Evolutionary conservation across 345 rosid species (phyloP), one percentile per base, ranked within the genome.

Genomic region (Rhodomyrtus tomentosa): DNA sequence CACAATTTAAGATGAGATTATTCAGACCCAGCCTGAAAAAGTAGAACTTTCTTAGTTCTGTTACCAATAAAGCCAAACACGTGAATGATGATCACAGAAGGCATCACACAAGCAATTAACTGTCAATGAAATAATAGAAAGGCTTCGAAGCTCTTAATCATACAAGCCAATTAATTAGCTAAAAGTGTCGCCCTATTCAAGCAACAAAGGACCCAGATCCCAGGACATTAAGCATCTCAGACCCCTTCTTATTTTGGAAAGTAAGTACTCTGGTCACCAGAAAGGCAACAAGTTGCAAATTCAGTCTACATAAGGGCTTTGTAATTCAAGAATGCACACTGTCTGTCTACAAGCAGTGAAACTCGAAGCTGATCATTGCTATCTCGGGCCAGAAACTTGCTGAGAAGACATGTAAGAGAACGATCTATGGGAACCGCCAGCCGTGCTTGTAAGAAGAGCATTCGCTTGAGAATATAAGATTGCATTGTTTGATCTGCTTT

Each of bases 361-460:
- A 32, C 42, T 62, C 5, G 24, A 32, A 32, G 76, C 40, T 68
- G 45, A 68, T 32, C 76, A 68, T 68, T 40, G 42, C 84, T 89
- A 96, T 90, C 99, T 93, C 12, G 98, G 99, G 8, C 99, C 99
- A 5, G 98, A 96, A 59, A 96, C 86, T 88, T 93, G 94, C 85
- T 95, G 98, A 7, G 99, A 95, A 51, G 98, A 92, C 50, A 94
- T 79, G 81, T 92, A 93, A 84, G 98, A 95, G n/a, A 86, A 82
- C 27, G 86, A 84, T 83, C 82, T 85, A 76, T 82, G 82, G 20
- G 89, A 93, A 50, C 87, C 91, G 25, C 81, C 86, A 83, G 84
- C 86, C 45, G 85, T 88, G 85, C 88, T 88, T 54, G 90, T 85
- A 58, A 85, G 85, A 85, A 89, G 87, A 74, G 86, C 88, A 24